Conservation (phyloP, 179 eudicot genomes). For the Beta lomatogona region DNA sequence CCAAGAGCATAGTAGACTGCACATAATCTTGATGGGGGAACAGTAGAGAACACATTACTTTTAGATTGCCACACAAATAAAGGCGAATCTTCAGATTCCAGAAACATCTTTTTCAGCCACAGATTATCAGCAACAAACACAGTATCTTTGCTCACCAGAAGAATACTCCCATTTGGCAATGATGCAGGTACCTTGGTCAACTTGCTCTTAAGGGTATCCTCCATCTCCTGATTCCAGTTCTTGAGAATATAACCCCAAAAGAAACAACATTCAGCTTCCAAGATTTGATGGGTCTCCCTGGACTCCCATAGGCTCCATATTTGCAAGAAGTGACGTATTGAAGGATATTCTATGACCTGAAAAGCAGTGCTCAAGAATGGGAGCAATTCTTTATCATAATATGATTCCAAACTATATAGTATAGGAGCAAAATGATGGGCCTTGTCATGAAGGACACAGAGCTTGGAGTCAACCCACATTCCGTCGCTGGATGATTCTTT, state of each 20-base stretch:
- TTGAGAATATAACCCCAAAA: slow-evolving; percentile 33
- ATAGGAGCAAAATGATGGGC: slow-evolving; percentile 27
- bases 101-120: slow-evolving; percentile 32
- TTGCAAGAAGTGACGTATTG: slow-evolving; percentile 27
- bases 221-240: slow-evolving; percentile 31
- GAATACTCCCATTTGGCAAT: slow-evolving; percentile 9
- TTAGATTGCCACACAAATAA: slow-evolving; percentile 33
- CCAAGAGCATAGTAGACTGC: slow-evolving; percentile 28
- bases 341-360: slow-evolving; percentile 27
- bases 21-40: slow-evolving; percentile 21
- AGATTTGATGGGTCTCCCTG: slow-evolving; percentile 3
- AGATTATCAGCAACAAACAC: slow-evolving; percentile 31
- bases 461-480: slow-evolving; percentile 30
- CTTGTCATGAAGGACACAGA: slow-evolving; percentile 32
- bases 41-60: not conserved
- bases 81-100: slow-evolving; percentile 20
- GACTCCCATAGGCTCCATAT: slow-evolving; percentile 40
- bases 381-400: slow-evolving; percentile 28
- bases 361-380: slow-evolving; percentile 28
- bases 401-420: slow-evolving; percentile 29
- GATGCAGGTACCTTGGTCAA: slow-evolving; percentile 30
- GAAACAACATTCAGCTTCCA: slow-evolving; percentile 26
- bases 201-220: slow-evolving; percentile 20
- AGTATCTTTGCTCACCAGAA: slow-evolving; percentile 22
- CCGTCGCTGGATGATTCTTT: slow-evolving; percentile 19